Evolutionary conservation across 208 protist species (phyloP), one percentile per base, ranked within the genome.

Genomic region (Leishmania amazonensis): DNA sequence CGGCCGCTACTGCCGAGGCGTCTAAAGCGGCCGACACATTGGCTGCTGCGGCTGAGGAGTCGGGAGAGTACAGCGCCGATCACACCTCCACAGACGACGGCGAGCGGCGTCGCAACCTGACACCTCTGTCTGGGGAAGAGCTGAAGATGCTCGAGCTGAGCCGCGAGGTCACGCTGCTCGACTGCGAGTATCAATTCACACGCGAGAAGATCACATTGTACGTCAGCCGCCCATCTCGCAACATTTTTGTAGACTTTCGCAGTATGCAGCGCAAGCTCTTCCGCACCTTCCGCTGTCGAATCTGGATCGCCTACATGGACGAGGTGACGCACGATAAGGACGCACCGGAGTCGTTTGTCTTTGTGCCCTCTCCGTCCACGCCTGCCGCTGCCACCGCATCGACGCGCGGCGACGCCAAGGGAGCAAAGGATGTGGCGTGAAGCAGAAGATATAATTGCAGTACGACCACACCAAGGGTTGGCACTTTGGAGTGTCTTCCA

Each of bases 291-390:
- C 88, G 89, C 71, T 94, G 90, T 80, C 90, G 90, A 75, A 96
- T 96, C 68, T 96, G 92, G 90, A 85, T 94, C 19, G 87, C 88
- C 54, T 94, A 95, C 89, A 87, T 93, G 81, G 90, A 95, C 75
- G 92, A 95, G 75, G 78, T 94, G 45, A 75, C 81, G 51, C 78
- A 83, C 47, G 89, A 93, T 82, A 82, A 83, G 40, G 86, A 90
- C 73, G 76, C 83, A 21, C 82, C 86, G 54, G 78, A 82, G 57
- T 86, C 78, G 28, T 86, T 86, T 77, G 78, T 86, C 15, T 86
- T 86, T 57, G 83, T 80, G 67, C 81, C 76, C 49, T 81, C 64
- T n/a, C 81, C 60, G 68, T 82, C 64, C 40, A 71, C 65, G 75
- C 81, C 73, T 15, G 62, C 35, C 35, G 75, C 57, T 62, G 79